Evolutionary conservation across 208 protist genomes (phyloP).

Genomic region (Crithidia acanthocephali): DNA sequence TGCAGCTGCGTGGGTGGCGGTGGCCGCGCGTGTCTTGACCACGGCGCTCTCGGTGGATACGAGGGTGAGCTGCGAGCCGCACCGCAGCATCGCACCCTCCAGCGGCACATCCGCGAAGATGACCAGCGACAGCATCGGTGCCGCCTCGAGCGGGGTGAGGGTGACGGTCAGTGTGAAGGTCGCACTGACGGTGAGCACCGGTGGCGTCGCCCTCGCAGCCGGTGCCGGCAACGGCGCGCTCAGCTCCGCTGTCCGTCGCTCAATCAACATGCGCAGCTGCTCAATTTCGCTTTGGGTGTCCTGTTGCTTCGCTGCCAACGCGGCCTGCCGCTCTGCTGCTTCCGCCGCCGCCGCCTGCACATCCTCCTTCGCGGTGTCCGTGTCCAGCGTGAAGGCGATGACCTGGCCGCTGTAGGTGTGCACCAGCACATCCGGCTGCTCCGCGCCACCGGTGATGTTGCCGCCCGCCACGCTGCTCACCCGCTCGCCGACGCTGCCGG

Average conservation of each 20-base stretch:
- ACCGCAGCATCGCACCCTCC: conserved; percentile 53
- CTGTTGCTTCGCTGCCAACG: conserved; percentile 36
- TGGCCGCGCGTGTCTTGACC: conserved; percentile 27
- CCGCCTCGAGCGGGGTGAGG: conserved; percentile 52
- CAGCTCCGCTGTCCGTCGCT: conserved; percentile 47
- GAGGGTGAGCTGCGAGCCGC: conserved; percentile 46
- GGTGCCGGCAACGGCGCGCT: conserved; percentile 31
- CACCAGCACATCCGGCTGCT: conserved; percentile 66
- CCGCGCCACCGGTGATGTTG: conserved; percentile 45
- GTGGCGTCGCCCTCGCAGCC: conserved; percentile 15
- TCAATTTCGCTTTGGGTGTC: conserved; percentile 52
- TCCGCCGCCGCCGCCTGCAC: conserved; percentile 30
- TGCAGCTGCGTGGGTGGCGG: no score
- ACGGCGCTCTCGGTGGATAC: conserved; percentile 41
- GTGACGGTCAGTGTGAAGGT: conserved; percentile 63
- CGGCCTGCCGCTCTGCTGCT: conserved; percentile 23
- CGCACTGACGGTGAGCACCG: conserved; percentile 60
- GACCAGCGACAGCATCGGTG: conserved; percentile 57
- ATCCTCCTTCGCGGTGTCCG: conserved; percentile 25
- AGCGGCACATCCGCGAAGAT: conserved; percentile 69
- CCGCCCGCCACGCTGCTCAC: conserved; percentile 72
- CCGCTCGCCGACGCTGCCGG: conserved; percentile 52
- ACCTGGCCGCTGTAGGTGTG: conserved; percentile 82
- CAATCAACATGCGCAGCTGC: conserved; percentile 46
- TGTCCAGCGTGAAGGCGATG: conserved; percentile 61